phyloP scores from a whole-genome alignment of 106 monocot species.

The Dactylorhiza incarnata region DNA sequence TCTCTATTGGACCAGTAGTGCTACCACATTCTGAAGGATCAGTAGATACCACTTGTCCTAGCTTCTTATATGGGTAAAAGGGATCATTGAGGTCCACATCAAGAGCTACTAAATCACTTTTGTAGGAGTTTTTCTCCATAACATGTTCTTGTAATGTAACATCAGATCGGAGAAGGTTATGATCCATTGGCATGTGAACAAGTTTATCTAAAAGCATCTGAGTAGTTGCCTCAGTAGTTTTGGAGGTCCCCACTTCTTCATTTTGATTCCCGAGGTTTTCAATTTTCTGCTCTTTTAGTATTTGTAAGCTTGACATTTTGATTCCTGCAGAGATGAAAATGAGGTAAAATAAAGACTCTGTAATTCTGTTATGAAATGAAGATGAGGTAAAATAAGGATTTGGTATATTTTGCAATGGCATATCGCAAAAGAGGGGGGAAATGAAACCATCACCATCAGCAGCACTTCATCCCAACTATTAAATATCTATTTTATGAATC shows the following conservation, averaged over 20 bases:
- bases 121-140: not conserved
- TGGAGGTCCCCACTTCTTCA: not conserved
- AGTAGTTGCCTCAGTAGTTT: not conserved
- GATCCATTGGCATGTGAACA: not conserved
- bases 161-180: not conserved
- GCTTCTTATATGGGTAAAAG: constrained; percentile 50
- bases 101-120: not conserved
- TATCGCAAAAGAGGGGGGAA: too few species aligned
- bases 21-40: constrained; percentile 70
- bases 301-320: not conserved
- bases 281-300: not conserved
- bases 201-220: not conserved
- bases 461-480: too few species aligned
- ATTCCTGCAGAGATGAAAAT: not conserved
- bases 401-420: too few species aligned
- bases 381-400: too few species aligned
- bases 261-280: not conserved
- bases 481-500: too few species aligned
- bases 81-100: constrained; percentile 34
- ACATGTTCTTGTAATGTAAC: not conserved
- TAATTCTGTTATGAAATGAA: not conserved
- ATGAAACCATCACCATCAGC: too few species aligned
- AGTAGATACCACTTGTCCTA: constrained; percentile 21
- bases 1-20: constrained; percentile 44
- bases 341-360: not conserved